Conservation (phyloP, 345 rosid species). For the Laguncularia racemosa region DNA sequence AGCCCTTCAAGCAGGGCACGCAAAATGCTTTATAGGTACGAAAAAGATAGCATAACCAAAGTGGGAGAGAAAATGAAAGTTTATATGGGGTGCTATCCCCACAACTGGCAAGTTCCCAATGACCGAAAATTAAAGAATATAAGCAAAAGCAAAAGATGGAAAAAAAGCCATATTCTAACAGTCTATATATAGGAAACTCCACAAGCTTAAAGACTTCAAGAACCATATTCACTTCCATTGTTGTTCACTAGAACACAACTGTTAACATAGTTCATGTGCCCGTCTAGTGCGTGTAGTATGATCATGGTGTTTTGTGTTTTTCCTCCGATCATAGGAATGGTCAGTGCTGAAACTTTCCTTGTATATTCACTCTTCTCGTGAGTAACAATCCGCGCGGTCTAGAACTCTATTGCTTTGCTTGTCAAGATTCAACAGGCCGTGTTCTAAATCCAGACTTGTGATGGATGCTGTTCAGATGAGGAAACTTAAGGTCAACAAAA, state of each 20-base stretch:
- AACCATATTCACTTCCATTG: slow-evolving; percentile 6
- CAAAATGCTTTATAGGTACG: too few relatives aligned
- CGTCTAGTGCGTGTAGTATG: slow-evolving; percentile 6
- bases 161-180: slow-evolving; percentile 4
- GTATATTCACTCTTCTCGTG: slow-evolving; percentile 20
- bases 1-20: too few relatives aligned
- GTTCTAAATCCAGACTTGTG: neutral
- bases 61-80: too few relatives aligned
- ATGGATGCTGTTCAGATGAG: slow-evolving; percentile 57
- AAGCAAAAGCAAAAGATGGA: neutral
- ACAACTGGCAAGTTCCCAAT: slow-evolving; percentile 8
- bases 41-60: too few relatives aligned
- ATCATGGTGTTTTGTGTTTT: slow-evolving; percentile 14
- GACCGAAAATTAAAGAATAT: neutral
- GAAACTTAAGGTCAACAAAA: slow-evolving; percentile 45
- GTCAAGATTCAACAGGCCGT: neutral
- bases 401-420: too few relatives aligned
- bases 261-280: slow-evolving; percentile 11
- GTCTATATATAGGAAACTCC: slow-evolving; percentile 32
- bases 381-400: slow-evolving; percentile 15
- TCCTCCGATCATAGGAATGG: slow-evolving; percentile 21
- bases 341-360: slow-evolving; percentile 14
- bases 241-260: slow-evolving; percentile 7
- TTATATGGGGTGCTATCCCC: neutral
- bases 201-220: slow-evolving; percentile 15